Conservation (phyloP, 768 basidiomycete species). For the Zangia roseola region DNA sequence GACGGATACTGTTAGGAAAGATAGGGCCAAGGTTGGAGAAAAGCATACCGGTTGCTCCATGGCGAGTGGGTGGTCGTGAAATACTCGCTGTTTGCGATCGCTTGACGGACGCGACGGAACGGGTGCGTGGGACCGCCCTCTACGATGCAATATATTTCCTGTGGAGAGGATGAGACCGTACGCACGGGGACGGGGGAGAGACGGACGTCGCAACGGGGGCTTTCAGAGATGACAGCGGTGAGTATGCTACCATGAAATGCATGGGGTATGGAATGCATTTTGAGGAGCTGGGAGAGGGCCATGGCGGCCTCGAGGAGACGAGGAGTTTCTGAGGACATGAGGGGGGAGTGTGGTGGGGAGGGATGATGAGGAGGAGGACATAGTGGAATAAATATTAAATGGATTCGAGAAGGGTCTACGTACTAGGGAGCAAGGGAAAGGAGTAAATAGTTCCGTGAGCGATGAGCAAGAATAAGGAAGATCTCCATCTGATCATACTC, state of each 20-base stretch:
- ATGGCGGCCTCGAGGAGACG: conserved; percentile 76
- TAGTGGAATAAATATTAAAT: conserved; percentile 48
- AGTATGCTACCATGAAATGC: conserved; percentile 80
- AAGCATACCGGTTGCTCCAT: conserved; percentile 78
- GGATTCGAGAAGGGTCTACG: conserved; percentile 38
- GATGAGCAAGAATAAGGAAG: conserved; percentile 28
- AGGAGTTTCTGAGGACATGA: conserved; percentile 64
- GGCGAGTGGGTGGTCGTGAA: conserved; percentile 70
- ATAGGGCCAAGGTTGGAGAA: neutral
- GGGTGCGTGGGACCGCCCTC: conserved; percentile 72
- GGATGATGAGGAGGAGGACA: conserved; percentile 44
- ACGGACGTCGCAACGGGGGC: conserved; percentile 63
- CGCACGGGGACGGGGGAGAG: neutral
- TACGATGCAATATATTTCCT: conserved; percentile 88
- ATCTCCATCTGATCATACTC: conserved; percentile 32
- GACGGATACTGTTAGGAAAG: conserved; percentile 13
- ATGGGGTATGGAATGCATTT: conserved; percentile 59
- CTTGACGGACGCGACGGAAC: conserved; percentile 79
- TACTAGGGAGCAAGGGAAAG: conserved; percentile 35
- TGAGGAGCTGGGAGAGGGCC: conserved; percentile 68
- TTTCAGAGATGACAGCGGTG: conserved; percentile 66
- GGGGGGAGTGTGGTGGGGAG: conserved; percentile 20
- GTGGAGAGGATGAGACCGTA: conserved; percentile 13
- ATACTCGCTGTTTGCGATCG: conserved; percentile 60
- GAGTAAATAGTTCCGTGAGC: conserved; percentile 49